These are phyloP conservation scores for Xylaria sp. DNA, from an alignment of 495 filamentous ascomycete species.

Conservation along the genomic window DNA sequence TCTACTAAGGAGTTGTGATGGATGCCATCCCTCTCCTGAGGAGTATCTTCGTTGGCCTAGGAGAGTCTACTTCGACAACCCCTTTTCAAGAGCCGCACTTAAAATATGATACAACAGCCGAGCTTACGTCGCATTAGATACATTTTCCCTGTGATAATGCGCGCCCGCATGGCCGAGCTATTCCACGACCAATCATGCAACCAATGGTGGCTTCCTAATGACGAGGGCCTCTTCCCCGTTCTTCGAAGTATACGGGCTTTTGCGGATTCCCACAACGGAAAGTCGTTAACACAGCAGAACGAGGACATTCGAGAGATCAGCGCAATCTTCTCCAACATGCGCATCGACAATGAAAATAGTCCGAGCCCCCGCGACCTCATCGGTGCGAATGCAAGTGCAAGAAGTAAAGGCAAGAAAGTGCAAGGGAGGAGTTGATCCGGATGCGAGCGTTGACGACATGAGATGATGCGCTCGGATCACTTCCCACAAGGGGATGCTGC, in stretches of 20 bases:
- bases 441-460: neutral
- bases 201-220: constrained; percentile 87
- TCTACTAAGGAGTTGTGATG: neutral
- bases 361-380: constrained; percentile 12
- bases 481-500: neutral
- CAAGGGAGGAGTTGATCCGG: constrained; percentile 12
- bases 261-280: constrained; percentile 72
- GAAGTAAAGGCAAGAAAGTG: constrained; percentile 23
- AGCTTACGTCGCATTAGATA: constrained; percentile 62
- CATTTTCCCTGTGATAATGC: constrained; percentile 77
- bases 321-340: constrained; percentile 66
- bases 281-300: constrained; percentile 65
- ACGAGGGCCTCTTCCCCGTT: constrained; percentile 73
- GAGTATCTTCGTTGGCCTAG: neutral
- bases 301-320: constrained; percentile 79
- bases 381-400: neutral
- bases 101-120: constrained; percentile 31
- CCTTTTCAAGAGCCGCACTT: constrained; percentile 3
- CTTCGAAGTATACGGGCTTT: constrained; percentile 78
- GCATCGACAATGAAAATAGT: constrained; percentile 39
- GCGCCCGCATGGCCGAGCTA: constrained; percentile 71
- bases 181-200: constrained; percentile 72
- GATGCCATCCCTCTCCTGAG: neutral
- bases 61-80: neutral
- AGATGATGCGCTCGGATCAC: neutral